Conservation (phyloP, 2,329 filamentous ascomycete genomes). For the Epichloe typhina region DNA sequence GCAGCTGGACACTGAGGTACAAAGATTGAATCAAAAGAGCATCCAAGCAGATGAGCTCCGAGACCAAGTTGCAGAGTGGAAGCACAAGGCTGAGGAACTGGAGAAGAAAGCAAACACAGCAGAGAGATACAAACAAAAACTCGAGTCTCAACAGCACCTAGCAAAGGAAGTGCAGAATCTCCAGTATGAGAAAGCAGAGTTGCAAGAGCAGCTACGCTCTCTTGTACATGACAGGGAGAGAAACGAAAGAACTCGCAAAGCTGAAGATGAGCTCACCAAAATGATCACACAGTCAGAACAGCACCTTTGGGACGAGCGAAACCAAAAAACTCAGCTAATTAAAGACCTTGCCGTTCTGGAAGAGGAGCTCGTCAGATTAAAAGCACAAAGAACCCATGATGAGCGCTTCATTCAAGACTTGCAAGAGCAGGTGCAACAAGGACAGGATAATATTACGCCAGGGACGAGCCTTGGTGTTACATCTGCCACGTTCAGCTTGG, state of each 20-base stretch:
- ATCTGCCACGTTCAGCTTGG: constrained; percentile 31
- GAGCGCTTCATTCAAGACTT: constrained; percentile 45
- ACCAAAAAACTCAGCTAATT: constrained; percentile 31
- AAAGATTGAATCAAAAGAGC: constrained; percentile 31
- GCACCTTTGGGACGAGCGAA: constrained; percentile 29
- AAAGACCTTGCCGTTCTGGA: constrained; percentile 31
- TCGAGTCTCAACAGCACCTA: constrained; percentile 41
- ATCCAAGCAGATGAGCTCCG: constrained; percentile 37
- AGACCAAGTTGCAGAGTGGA: constrained; percentile 47
- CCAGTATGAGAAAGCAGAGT: constrained; percentile 39
- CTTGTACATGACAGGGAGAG: constrained; percentile 23
- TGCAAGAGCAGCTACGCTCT: constrained; percentile 33
- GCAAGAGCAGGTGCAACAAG: constrained; percentile 41
- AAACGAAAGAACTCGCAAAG: constrained; percentile 20
- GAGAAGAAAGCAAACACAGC: constrained; percentile 52
- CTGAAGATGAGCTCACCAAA: constrained; percentile 26
- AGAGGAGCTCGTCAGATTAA: constrained; percentile 33
- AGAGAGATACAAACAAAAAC: constrained; percentile 49
- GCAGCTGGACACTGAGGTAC: constrained; percentile 45
- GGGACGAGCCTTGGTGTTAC: constrained; percentile 9
- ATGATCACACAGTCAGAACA: constrained; percentile 29
- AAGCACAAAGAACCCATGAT: constrained; percentile 33
- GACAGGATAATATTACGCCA: constrained; percentile 12
- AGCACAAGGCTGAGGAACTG: constrained; percentile 43
- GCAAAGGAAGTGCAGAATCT: constrained; percentile 43